phyloP scores from a whole-genome alignment of 75 land plant genomes.

The Pinus albicaulis region DNA sequence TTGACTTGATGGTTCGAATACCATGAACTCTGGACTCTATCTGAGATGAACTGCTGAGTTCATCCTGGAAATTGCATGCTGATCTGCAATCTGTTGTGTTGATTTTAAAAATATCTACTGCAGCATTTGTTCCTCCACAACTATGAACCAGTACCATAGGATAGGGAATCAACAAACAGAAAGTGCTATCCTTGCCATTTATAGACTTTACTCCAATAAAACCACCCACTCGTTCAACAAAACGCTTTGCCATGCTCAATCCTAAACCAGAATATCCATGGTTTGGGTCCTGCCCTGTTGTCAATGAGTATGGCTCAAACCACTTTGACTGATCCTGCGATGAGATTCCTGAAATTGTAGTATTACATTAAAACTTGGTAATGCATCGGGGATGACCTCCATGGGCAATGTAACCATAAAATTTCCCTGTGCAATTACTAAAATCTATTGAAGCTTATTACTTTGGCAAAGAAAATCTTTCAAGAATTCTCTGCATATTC shows the following conservation, averaged over 20 bases:
- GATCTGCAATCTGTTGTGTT: conserved; percentile 2
- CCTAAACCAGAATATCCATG: conserved; percentile 36
- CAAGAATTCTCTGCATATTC: not conserved
- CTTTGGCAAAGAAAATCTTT: not conserved
- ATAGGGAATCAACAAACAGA: conserved; percentile 42
- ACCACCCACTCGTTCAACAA: conserved; percentile 35
- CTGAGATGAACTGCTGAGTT: not conserved
- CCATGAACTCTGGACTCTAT: not conserved
- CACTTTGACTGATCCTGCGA: conserved; percentile 31
- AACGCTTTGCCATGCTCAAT: conserved; percentile 38
- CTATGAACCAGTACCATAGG: conserved; percentile 16
- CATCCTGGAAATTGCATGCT: not conserved
- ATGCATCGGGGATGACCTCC: not conserved
- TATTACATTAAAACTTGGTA: not conserved
- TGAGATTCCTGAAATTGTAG: conserved; percentile 27
- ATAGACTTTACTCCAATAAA: conserved; percentile 30
- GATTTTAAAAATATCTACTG: not conserved
- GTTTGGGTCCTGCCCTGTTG: conserved; percentile 20
- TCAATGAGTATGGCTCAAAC: conserved; percentile 31
- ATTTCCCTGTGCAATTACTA: not conserved
- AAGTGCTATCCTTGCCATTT: conserved; percentile 32
- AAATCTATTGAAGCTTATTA: not conserved
- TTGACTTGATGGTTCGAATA: not conserved
- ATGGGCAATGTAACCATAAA: not conserved
- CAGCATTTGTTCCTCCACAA: not conserved